These are phyloP conservation scores for Calonectria ilicicola DNA, from an alignment of 2,329 filamentous ascomycete species.

Conservation along the genomic window DNA sequence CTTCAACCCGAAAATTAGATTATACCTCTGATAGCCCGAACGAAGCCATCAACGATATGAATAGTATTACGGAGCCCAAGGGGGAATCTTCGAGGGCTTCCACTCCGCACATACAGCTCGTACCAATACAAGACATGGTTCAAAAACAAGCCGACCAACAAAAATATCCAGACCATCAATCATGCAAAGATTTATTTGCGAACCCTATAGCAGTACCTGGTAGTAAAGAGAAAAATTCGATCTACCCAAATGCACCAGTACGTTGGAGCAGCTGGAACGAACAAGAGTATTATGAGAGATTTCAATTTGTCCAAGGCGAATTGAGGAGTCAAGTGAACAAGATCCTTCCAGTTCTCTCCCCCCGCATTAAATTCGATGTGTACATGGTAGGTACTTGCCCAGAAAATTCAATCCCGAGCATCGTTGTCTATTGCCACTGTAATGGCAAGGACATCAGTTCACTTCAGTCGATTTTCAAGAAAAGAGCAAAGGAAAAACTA, in stretches of 20 bases:
- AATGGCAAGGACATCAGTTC: background rate
- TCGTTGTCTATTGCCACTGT: background rate
- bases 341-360: background rate
- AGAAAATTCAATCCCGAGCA: background rate
- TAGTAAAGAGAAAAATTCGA: background rate
- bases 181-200: background rate
- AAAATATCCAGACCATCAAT: no score
- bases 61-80: no score
- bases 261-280: background rate
- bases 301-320: background rate
- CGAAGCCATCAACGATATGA: no score
- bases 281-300: background rate
- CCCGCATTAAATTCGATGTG: background rate
- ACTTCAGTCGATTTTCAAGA: background rate
- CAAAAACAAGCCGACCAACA: background rate
- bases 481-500: background rate
- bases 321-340: background rate
- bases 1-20: no score
- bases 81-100: no score
- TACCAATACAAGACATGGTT: background rate
- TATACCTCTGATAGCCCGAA: no score
- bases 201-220: background rate
- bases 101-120: background rate
- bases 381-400: background rate
- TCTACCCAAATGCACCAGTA: conserved; percentile 1